Base-by-base conservation (phyloP, 352 stramenopile genomes). In the Peronosclerospora sorghi region DNA sequence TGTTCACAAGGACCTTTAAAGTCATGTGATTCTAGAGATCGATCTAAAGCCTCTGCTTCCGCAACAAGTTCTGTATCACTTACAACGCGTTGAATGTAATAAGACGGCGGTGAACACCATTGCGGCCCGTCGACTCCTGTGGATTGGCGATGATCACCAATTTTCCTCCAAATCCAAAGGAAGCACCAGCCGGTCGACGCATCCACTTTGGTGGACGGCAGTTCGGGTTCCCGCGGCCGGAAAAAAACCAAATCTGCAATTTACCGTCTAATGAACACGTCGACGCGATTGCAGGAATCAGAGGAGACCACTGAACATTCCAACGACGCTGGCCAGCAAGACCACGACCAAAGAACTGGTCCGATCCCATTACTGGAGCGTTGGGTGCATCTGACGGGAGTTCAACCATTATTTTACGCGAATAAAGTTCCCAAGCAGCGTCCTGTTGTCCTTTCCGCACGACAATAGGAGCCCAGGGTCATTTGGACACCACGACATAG, bases 391-490 rank as follows among this genome's bases (percentile, higher is more conserved):
- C 68, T 15, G 75, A 79, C 4, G 92, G 87, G 52, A 98, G 83
- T 54, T 99, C 95, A 32, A 82, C 95, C 35, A 98, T 81, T n/a
- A 92, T 81, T 63, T 90, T 81, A 32, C 95, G 70, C 18, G 84
- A 92, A 56, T 91, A 96, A 8, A 99, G 63, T 59, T 99, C 95
- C 96, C 96, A 99, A 99, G 60, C 14, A 99, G 73, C 14, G 96
- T 98, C 29, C 84, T 73, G 72, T 98, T 99, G 74, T 99, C 96
- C 64, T 98, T 98, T 12, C 73, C 95, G 48, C 87, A 98, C 24
- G 87, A 96, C 15, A 97, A 66, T 23, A 97, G 40, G 15, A 96
- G 82, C 12, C 83, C 86, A 23, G 94, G 83, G 74, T 98, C 95
- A 48, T 96, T 85, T 3, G 91, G 94, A 73, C 95, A 99, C 96